Percentiles rank a stretch among this genome's conserved stretches.
Conservation (phyloP, 73 alveolate species). For the Blepharisma japonicum region DNA sequence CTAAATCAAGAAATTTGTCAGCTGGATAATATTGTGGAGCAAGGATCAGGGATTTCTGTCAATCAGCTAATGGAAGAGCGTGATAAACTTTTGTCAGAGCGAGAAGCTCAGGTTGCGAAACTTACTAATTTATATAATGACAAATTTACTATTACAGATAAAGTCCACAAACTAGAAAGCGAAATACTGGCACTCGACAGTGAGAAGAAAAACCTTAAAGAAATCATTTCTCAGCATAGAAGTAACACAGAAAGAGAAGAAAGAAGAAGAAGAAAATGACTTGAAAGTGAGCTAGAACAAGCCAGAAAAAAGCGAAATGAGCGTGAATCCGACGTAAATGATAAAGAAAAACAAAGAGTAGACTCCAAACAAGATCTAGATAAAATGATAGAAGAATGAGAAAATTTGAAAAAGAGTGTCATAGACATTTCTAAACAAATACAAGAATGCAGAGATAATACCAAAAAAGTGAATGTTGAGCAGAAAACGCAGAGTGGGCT, state of each 20-base stretch:
- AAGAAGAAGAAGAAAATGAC: conserved; percentile 57
- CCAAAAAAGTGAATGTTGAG: conserved; percentile 25
- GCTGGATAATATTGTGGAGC: conserved; percentile 60
- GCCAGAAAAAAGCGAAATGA: conserved; percentile 42
- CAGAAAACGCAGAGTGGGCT: conserved; percentile 20
- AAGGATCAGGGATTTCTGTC: conserved; percentile 61
- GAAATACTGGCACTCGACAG: conserved; percentile 50
- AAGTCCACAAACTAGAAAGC: conserved; percentile 48
- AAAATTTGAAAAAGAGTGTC: background rate
- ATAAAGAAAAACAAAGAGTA: conserved; percentile 32
- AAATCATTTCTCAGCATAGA: conserved; percentile 52
- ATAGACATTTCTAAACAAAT: conserved; percentile 17
- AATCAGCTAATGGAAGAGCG: conserved; percentile 52
- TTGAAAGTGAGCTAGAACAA: conserved; percentile 57
- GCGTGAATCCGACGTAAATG: conserved; percentile 39
- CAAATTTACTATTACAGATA: conserved; percentile 33
- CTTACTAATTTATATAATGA: conserved; percentile 42
- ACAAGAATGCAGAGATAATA: background rate
- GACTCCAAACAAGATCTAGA: conserved; percentile 41
- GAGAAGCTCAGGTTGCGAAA: conserved; percentile 48
- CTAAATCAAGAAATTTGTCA: conserved; percentile 71
- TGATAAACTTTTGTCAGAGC: conserved; percentile 50
- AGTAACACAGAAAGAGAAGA: conserved; percentile 52
- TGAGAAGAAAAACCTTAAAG: conserved; percentile 48
- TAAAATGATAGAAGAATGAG: conserved; percentile 40